A percentile compares a stretch with the other conserved stretches of the same genome.
Evolutionary conservation across 2,329 filamentous ascomycete genomes (phyloP).

Genomic region (Fusarium sp.): DNA sequence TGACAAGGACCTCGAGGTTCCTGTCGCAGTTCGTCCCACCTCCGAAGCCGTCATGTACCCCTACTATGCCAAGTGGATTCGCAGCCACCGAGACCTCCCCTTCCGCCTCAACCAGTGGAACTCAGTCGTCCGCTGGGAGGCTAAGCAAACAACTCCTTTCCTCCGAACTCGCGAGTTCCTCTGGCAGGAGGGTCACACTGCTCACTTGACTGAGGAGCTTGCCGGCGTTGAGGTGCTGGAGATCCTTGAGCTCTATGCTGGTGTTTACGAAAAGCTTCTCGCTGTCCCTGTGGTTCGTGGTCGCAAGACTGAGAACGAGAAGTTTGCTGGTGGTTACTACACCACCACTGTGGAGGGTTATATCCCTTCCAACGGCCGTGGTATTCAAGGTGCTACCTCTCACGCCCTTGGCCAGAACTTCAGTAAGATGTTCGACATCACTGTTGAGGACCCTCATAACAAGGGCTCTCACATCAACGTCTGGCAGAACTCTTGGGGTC

Average conservation of each 20-base stretch:
- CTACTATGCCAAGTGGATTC: slow-evolving; percentile 97
- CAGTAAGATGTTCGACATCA: slow-evolving; percentile 99
- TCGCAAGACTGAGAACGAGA: slow-evolving; percentile 96
- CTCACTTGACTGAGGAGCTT: slow-evolving; percentile 86
- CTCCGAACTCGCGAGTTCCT: slow-evolving; percentile 94
- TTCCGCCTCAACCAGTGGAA: slow-evolving; percentile 98
- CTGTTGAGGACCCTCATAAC: slow-evolving; percentile 90
- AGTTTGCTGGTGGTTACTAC: slow-evolving; percentile 96
- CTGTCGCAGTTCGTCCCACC: slow-evolving; percentile 77
- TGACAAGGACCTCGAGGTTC: slow-evolving; percentile 90
- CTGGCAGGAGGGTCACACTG: slow-evolving; percentile 96
- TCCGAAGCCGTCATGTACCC: slow-evolving; percentile 92
- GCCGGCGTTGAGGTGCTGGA: slow-evolving; percentile 90
- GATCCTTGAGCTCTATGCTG: slow-evolving; percentile 93
- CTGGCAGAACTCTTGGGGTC: slow-evolving; percentile 99
- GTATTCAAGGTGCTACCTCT: slow-evolving; percentile 96
- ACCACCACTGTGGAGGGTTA: slow-evolving; percentile 98
- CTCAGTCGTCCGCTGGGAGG: slow-evolving; percentile 93
- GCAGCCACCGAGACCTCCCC: slow-evolving; percentile 94
- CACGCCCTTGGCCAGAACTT: slow-evolving; percentile 98
- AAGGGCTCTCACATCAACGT: slow-evolving; percentile 87
- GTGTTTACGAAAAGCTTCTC: slow-evolving; percentile 92
- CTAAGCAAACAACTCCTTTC: slow-evolving; percentile 92
- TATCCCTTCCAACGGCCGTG: slow-evolving; percentile 94
- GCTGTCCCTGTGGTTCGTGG: slow-evolving; percentile 96